phyloP scores from a whole-genome alignment of 2,329 filamentous ascomycete species.

The Xylariales sp. region DNA sequence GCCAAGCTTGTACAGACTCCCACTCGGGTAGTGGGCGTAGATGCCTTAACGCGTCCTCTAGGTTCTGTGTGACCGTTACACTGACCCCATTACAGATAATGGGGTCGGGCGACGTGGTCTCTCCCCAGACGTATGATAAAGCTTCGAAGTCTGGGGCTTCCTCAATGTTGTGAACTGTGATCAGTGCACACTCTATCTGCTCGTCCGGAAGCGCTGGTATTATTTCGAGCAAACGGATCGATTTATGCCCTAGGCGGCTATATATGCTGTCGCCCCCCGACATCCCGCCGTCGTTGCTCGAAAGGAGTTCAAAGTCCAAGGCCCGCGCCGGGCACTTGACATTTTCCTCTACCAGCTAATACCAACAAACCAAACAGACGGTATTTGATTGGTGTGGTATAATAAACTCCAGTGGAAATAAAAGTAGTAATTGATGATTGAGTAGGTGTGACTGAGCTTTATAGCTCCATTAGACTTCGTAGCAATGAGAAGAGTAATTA shows the following conservation, averaged over 20 bases:
- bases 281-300: background rate
- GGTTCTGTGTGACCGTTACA: conserved; percentile 38
- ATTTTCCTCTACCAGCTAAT: too few relatives aligned
- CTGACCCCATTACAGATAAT: conserved; percentile 40
- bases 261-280: conserved; percentile 22
- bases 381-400: too few relatives aligned
- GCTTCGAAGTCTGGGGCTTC: conserved; percentile 38
- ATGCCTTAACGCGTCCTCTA: conserved; percentile 38
- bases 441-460: too few relatives aligned
- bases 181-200: conserved; percentile 39
- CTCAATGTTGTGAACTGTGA: conserved; percentile 27
- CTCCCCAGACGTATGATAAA: conserved; percentile 41
- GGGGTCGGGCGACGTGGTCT: conserved; percentile 30
- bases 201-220: conserved; percentile 38
- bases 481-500: too few relatives aligned
- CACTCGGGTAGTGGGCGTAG: conserved; percentile 36
- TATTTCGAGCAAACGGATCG: conserved; percentile 36
- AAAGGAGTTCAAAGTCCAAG: background rate
- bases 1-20: conserved; percentile 38
- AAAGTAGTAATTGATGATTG: too few relatives aligned
- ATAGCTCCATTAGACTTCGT: too few relatives aligned
- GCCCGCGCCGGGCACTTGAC: too few relatives aligned
- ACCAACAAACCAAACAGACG: too few relatives aligned
- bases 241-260: conserved; percentile 24
- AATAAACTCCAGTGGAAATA: too few relatives aligned